Evolutionary conservation across 306 rosid genomes (phyloP), one percentile per base, ranked within the genome.

Genomic region (Vigna mungo): DNA sequence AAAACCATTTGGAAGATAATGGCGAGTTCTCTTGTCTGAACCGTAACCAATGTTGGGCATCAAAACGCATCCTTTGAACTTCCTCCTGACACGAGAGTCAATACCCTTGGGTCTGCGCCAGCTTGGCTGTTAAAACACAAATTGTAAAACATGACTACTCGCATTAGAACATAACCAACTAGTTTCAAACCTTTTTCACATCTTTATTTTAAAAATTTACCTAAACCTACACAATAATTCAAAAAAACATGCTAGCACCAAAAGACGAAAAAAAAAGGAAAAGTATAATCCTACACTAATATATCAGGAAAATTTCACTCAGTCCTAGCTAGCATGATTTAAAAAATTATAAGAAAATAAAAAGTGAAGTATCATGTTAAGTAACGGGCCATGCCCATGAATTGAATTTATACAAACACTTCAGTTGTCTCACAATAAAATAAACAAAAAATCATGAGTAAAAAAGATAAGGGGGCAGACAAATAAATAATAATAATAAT

Each of bases 81-180:
- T 92, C 51, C 97, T 91, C 83, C 96, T 88, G n/a, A 92, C 96
- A 13, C 96, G 90, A 4, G 96, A 92, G 83, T 92, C 96, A 55
- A 92, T 92, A 89, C 94, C 97, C 87, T 90, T 92, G 0, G 96
- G 97, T 79, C 96, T 89, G 41, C 96, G 82, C 96, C 96, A 92
- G 89, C 2, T 92, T 58, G 85, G 7, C 96, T 89, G 88, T 14
- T 4, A 48, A 14, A 46, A 2, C 17, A 25, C 1, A 61, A 60
- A 27, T 30, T 3, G 21, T 11, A 32, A 16, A 61, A 61, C 7
- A 61, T 32, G 10, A 3, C 27, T 6, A 6, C 41, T 27, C 44
- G 5, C 11, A 1, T 58, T 25, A 58, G 4, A 12, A 58, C 37
- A 2, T 7, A 14, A 30, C 2, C 5, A 60, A 27, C 10, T 9